Percentiles rank a stretch among this genome's conserved stretches.
Conservation (phyloP, 2,329 filamentous ascomycete species). For the Colletotrichum trifolii region DNA sequence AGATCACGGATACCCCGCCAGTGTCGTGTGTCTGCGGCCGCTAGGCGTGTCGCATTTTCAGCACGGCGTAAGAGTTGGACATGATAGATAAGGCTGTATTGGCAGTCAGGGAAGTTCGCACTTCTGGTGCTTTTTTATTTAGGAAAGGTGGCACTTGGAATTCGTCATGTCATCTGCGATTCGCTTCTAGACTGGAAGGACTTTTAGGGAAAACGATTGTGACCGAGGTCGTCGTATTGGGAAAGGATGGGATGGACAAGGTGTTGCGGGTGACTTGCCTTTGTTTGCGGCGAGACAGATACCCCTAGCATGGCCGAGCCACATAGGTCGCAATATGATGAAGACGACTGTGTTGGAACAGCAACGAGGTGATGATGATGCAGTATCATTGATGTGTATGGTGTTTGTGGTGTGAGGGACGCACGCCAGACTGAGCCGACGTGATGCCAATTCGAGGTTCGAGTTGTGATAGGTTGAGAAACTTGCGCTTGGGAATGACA, state of each 20-base stretch:
- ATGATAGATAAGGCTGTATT: slow-evolving; percentile 36
- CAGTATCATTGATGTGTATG: no score
- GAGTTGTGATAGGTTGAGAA: no score
- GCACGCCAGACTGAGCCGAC: no score
- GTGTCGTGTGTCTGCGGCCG: slow-evolving; percentile 20
- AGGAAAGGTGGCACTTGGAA: slow-evolving; percentile 21
- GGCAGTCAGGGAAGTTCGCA: slow-evolving; percentile 34
- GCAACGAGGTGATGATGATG: background rate
- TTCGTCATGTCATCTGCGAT: slow-evolving; percentile 22
- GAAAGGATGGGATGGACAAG: slow-evolving; percentile 12
- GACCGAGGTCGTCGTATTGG: background rate
- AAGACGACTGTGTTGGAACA: slow-evolving; percentile 14
- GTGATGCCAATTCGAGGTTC: no score
- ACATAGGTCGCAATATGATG: slow-evolving; percentile 25
- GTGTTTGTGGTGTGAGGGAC: no score
- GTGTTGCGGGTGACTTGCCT: slow-evolving; percentile 23
- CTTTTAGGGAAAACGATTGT: background rate
- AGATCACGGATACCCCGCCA: slow-evolving; percentile 40
- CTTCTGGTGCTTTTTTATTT: slow-evolving; percentile 29
- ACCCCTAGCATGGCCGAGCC: slow-evolving; percentile 36
- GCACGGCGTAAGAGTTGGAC: slow-evolving; percentile 22
- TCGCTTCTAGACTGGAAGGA: slow-evolving; percentile 22
- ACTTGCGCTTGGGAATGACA: slow-evolving; percentile 6
- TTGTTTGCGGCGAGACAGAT: slow-evolving; percentile 20
- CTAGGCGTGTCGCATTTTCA: slow-evolving; percentile 13